A percentile compares a stretch with the other conserved stretches of the same genome.
phyloP scores from a whole-genome alignment of 1,284 basidiomycete species.

The Tetrapyrgos nigripes region DNA sequence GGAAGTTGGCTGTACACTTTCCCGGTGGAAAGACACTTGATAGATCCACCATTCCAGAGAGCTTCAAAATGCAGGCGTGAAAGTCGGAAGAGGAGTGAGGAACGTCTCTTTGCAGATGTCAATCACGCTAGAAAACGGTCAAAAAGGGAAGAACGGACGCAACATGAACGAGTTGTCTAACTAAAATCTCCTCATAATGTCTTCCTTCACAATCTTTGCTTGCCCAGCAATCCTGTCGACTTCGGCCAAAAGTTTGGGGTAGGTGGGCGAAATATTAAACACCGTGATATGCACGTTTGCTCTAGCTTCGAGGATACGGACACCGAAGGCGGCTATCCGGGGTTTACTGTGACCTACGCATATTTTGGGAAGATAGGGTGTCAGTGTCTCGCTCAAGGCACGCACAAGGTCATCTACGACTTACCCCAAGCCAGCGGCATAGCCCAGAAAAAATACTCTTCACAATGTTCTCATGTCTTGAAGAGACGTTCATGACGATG shows the following conservation, averaged over 20 bases:
- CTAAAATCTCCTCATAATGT: background rate
- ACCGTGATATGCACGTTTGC: constrained; percentile 1
- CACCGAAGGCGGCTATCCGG: constrained; percentile 5
- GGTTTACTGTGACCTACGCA: constrained; percentile 6
- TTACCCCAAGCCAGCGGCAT: no score
- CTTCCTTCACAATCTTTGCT: background rate
- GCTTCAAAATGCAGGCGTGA: background rate
- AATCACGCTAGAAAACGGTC: background rate
- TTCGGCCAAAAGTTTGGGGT: constrained; percentile 4
- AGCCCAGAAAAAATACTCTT: no score
- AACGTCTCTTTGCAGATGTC: constrained; percentile 1
- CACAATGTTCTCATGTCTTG: no score
- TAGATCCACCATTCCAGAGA: background rate
- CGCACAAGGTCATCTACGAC: no score
- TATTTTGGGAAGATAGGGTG: no score
- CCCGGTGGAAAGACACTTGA: constrained; percentile 4
- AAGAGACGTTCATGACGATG: no score
- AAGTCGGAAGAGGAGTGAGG: background rate
- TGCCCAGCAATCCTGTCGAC: background rate
- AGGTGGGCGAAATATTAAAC: background rate
- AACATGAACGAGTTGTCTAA: background rate
- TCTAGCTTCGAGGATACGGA: background rate
- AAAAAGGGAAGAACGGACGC: background rate
- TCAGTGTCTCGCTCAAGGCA: no score
- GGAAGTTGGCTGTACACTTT: constrained; percentile 4